These are phyloP conservation scores for Dinochytrium kinnereticum DNA, from an alignment of 371 early-diverging fungal species.

Conservation along the genomic window DNA sequence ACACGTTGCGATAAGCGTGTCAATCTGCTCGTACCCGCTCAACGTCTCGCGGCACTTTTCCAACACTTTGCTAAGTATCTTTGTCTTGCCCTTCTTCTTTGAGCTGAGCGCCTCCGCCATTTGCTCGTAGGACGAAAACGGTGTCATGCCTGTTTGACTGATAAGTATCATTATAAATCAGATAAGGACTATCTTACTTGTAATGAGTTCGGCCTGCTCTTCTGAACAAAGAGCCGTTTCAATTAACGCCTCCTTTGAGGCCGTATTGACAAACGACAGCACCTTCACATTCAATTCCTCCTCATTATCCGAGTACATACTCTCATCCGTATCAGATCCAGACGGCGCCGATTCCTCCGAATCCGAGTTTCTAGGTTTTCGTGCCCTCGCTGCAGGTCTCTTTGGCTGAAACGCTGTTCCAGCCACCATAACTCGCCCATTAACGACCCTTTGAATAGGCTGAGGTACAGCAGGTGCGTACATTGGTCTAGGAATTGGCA, in stretches of 20 bases:
- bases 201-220: conserved; percentile 63
- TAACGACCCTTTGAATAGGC: background rate
- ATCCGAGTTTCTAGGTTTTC: background rate
- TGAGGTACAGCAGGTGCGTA: background rate
- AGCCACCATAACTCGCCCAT: background rate
- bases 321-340: background rate
- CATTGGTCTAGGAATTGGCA: too few species aligned
- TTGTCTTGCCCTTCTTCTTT: conserved; percentile 55
- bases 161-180: too few species aligned
- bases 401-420: too few species aligned
- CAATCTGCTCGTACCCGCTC: conserved; percentile 75
- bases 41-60: conserved; percentile 67
- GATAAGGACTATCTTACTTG: conserved; percentile 21
- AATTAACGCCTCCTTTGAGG: conserved; percentile 62
- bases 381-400: background rate
- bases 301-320: background rate
- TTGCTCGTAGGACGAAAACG: conserved; percentile 32
- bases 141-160: too few species aligned
- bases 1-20: conserved; percentile 69
- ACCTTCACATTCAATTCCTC: conserved; percentile 39
- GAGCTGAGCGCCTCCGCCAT: conserved; percentile 57
- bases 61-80: conserved; percentile 57
- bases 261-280: conserved; percentile 70
- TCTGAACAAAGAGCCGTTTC: conserved; percentile 69
- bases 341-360: background rate